Evolutionary conservation across 1,284 basidiomycete species (phyloP), one percentile per base, ranked within the genome.

Genomic region (Cutaneotrichosporon spelunceum): DNA sequence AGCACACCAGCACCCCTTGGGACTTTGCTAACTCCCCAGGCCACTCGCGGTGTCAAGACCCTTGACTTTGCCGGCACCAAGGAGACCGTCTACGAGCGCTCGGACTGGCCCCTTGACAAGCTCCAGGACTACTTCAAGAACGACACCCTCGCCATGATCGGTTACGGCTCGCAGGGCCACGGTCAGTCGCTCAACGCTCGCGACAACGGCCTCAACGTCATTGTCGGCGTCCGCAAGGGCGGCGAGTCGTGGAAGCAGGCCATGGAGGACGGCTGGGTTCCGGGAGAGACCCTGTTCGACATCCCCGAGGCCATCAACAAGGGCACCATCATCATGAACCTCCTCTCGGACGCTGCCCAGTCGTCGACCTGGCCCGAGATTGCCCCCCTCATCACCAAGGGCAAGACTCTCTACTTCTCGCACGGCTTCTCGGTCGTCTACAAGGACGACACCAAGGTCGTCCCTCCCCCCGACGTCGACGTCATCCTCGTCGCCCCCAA

Each of bases 71-170:
- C 95, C 69, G 93, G 94, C 70, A 89, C 89, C 67, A 87, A 95
- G 77, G 95, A 99, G 83, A 86, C 86, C 70, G 93, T 99, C 61
- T 99, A 97, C 81, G 95, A 99, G 85, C 92, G 94, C 70, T 86
- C 86, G 74, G 95, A 99, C 86, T 99, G 96, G 96, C 96, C 95
- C 48, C 83, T 95, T 65, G 87, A 93, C 73, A 97, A 92, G 82
- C 88, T 99, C 78, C 95, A 98, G 81, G 93, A 98, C 70, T 96
- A 93, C 85, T 96, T 99, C 86, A 98, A 98, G 83, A 89, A 98
- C 79, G 96, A 99, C 82, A 98, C 95, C 69, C 91, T 99, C 66
- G 95, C 95, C 68, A 87, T 99, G 81, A 96, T 98, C 72, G 93
- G 96, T 67, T 99, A 99, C 80, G 96, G 96, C 69, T 98, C 96